Evolutionary conservation across 768 basidiomycete species (phyloP), one percentile per base, ranked within the genome.

Genomic region (Lentinula detonsa): DNA sequence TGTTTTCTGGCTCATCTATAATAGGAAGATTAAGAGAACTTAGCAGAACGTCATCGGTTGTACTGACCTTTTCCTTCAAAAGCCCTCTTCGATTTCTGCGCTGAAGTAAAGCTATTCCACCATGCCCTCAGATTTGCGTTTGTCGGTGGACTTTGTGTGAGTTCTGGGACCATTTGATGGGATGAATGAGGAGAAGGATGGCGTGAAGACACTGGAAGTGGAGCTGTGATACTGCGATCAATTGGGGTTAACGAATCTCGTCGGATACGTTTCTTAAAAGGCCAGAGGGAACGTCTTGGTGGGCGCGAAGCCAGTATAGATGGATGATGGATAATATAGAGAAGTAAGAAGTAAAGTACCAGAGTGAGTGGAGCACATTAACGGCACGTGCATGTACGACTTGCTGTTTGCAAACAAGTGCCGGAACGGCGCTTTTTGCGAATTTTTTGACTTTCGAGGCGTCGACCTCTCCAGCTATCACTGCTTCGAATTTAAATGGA

Each of bases 91-190:
- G 78, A 64, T 65, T 78, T 82, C 70, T 88, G 87, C 1, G 80
- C 77, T 62, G 85, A 81, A 3, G 83, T 85, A 65, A 93, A 90
- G 65, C 86, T 84, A 50, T 83, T 81, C 88, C 91, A 91, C 91
- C 92, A 94, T 9, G 90, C 82, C 75, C 86, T 88, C 54, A 91
- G 82, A 62, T 75, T 83, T 1, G 84, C 82, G 63, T 79, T 86
- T 9, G 79, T 76, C 5, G 83, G 78, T 28, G 78, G 71, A 4
- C 69, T 62, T 35, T 60, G 64, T 51, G 64, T 50, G 56, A 61
- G 33, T 49, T 62, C 61, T 50, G 61, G 48, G n/a, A 57, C 48
- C 61, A 62, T 62, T 31, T 60, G 59, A 5, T 10, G 45, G 2
- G 37, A 18, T 6, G 59, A 48, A 35, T 60, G 59, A 33, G 50